phyloP scores from a whole-genome alignment of 495 filamentous ascomycete genomes.

The Neurospora sp. region DNA sequence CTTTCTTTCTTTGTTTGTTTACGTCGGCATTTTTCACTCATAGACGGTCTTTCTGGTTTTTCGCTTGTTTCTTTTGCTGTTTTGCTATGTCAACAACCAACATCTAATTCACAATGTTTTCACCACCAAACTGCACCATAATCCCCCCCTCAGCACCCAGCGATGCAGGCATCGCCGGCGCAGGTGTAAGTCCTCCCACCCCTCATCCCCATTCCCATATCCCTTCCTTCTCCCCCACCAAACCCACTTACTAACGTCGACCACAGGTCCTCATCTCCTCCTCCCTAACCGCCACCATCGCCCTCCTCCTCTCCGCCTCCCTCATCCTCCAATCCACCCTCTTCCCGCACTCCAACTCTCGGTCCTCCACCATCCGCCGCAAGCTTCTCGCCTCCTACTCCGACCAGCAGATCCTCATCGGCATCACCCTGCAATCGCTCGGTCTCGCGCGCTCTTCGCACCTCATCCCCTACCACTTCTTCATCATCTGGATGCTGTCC shows the following conservation, averaged over 20 bases:
- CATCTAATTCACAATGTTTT: conserved; percentile 10
- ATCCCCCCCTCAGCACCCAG: conserved; percentile 33
- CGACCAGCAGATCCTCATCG: conserved; percentile 52
- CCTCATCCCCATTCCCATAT: background rate
- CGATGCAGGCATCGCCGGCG: conserved; percentile 48
- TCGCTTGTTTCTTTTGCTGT: background rate
- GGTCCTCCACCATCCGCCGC: conserved; percentile 33
- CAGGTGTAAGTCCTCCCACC: conserved; percentile 36
- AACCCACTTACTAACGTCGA: no score
- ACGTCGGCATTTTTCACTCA: background rate
- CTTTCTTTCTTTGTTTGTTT: background rate
- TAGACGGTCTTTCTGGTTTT: background rate
- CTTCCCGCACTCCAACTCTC: conserved; percentile 18
- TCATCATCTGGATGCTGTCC: conserved; percentile 52
- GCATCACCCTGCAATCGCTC: conserved; percentile 48
- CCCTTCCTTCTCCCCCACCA: no score
- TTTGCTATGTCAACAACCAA: background rate
- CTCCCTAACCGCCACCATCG: conserved; percentile 42
- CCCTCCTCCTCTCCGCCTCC: conserved; percentile 34
- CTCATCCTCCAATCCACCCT: conserved; percentile 33
- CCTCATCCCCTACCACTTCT: conserved; percentile 52
- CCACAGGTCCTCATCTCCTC: conserved; percentile 48
- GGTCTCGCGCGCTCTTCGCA: conserved; percentile 38
- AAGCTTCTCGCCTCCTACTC: conserved; percentile 48
- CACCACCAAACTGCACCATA: conserved; percentile 31